A percentile compares a stretch with the other conserved stretches of the same genome.
phyloP scores from a whole-genome alignment of 139 green algal genomes.

The Volvox africanus region DNA sequence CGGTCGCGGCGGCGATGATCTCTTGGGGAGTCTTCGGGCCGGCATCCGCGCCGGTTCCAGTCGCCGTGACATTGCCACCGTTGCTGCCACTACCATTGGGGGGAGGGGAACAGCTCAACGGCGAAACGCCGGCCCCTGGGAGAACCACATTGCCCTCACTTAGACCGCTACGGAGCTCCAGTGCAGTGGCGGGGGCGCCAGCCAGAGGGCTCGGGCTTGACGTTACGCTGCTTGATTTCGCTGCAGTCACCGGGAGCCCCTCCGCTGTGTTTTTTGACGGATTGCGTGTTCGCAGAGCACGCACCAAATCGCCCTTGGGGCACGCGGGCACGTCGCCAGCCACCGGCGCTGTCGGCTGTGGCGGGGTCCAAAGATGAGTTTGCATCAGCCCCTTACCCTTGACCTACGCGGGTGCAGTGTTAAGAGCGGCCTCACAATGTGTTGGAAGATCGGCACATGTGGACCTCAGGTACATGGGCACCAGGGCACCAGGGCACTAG shows the following conservation, averaged over 20 bases:
- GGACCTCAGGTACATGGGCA: no score
- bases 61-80: not conserved
- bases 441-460: no score
- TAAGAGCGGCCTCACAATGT: no score
- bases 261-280: no score
- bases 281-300: no score
- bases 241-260: no score
- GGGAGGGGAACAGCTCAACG: not conserved
- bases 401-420: not conserved
- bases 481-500: no score
- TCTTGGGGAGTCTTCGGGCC: not conserved
- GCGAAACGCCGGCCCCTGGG: not conserved
- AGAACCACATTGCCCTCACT: not conserved
- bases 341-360: not conserved
- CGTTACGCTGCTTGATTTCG: no score
- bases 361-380: not conserved
- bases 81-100: not conserved
- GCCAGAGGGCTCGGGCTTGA: no score
- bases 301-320: no score
- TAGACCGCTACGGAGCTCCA: not conserved
- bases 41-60: not conserved
- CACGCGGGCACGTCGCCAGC: not conserved
- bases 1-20: not conserved
- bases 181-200: not conserved
- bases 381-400: constrained; percentile 20